Percentiles rank a stretch among this genome's conserved stretches.
Evolutionary conservation across 2,329 filamentous ascomycete genomes (phyloP).

Genomic region (Pyrenophora teres): DNA sequence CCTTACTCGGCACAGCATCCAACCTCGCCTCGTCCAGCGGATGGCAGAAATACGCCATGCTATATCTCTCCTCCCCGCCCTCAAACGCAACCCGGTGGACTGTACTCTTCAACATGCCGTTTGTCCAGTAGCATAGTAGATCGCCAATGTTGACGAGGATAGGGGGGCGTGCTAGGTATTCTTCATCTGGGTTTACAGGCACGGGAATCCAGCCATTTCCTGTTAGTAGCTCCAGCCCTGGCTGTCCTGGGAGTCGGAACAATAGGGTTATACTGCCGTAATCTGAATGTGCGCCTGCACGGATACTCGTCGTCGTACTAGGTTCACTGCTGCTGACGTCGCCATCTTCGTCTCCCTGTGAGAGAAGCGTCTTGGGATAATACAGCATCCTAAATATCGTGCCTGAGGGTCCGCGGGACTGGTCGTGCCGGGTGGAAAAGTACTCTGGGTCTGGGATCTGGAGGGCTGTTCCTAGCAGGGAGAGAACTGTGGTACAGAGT

Average conservation of each 20-base stretch:
- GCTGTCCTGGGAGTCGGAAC: slow-evolving; percentile 83
- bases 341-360: slow-evolving; percentile 1
- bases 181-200: slow-evolving; percentile 59
- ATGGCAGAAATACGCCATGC: slow-evolving; percentile 67
- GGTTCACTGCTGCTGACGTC: slow-evolving; percentile 21
- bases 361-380: slow-evolving; percentile 42
- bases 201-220: slow-evolving; percentile 55
- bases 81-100: slow-evolving; percentile 84
- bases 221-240: slow-evolving; percentile 81
- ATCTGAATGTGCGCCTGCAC: slow-evolving; percentile 90
- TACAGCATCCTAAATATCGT: slow-evolving; percentile 61
- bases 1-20: slow-evolving; percentile 59
- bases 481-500: slow-evolving; percentile 74
- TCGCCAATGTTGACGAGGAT: slow-evolving; percentile 71
- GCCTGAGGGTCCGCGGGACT: slow-evolving; percentile 55
- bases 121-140: slow-evolving; percentile 83
- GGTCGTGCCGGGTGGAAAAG: slow-evolving; percentile 67
- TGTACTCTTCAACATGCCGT: slow-evolving; percentile 82
- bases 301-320: slow-evolving; percentile 62
- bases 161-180: slow-evolving; percentile 58
- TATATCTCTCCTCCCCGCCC: slow-evolving; percentile 56
- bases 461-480: slow-evolving; percentile 78
- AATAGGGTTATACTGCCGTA: slow-evolving; percentile 74
- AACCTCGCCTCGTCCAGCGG: slow-evolving; percentile 61
- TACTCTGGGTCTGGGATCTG: slow-evolving; percentile 58